Evolutionary conservation across 345 rosid genomes (phyloP).

Genomic region (Salix udensis): DNA sequence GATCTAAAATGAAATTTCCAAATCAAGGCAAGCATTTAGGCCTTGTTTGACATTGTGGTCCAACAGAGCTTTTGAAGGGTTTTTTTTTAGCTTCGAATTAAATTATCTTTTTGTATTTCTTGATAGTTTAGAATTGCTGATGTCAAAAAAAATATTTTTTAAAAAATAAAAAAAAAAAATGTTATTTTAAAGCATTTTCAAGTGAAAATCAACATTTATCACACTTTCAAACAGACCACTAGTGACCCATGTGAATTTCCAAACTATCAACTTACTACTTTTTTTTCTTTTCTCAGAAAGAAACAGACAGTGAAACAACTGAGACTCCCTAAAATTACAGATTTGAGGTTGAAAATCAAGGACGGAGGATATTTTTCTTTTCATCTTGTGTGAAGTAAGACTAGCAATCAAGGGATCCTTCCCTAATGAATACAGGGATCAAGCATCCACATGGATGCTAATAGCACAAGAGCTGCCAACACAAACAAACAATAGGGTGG

Average conservation of each 20-base stretch:
- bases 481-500: constrained; percentile 4
- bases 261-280: background rate
- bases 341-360: background rate
- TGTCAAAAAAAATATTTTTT: no score
- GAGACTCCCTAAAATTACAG: background rate
- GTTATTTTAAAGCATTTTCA: no score
- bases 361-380: background rate
- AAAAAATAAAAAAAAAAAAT: no score
- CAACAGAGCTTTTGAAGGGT: no score
- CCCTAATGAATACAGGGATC: background rate
- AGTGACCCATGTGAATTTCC: background rate
- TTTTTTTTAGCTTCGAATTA: no score
- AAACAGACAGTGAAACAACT: background rate
- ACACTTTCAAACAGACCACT: no score
- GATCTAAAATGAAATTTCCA: background rate
- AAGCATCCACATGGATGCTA: background rate
- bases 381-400: background rate
- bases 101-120: no score
- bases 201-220: no score
- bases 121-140: no score
- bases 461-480: constrained; percentile 6
- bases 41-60: no score
- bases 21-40: background rate
- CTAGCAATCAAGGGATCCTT: background rate
- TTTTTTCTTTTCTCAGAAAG: background rate